Evolutionary conservation across 305 asterid genomes (phyloP).

Genomic region (Salvia sclarea): DNA sequence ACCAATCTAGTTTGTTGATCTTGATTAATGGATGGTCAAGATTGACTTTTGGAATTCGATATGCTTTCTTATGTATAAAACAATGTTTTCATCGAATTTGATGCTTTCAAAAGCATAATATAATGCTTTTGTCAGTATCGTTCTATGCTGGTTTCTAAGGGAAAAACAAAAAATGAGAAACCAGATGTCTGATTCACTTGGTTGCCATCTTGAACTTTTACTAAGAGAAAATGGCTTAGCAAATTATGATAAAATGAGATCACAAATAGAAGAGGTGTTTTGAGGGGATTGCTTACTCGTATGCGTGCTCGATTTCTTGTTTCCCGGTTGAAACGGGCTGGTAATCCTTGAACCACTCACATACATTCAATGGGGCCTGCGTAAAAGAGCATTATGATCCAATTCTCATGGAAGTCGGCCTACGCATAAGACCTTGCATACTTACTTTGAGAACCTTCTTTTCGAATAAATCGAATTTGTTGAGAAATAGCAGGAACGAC

Average conservation of each 20-base stretch:
- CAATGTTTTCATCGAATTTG: no score
- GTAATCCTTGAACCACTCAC: constrained; percentile 97
- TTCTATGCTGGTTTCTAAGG: no score
- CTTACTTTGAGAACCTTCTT: constrained; percentile 92
- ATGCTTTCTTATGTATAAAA: no score
- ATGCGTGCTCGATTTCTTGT: constrained; percentile 97
- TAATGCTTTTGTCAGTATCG: no score
- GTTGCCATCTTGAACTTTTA: constrained; percentile 4
- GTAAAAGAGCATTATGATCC: constrained; percentile 27
- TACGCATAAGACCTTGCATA: constrained; percentile 23
- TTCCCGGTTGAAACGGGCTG: constrained; percentile 94
- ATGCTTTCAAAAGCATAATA: no score
- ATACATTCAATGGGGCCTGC: constrained; percentile 87
- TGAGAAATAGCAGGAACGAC: constrained; percentile 94
- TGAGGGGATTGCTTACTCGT: constrained; percentile 73
- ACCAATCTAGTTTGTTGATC: no score
- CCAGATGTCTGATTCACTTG: not conserved
- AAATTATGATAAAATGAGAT: not conserved
- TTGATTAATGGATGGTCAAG: no score
- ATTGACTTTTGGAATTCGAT: no score
- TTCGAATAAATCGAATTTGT: constrained; percentile 96
- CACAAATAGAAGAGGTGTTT: not conserved
- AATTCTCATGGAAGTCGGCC: constrained; percentile 24
- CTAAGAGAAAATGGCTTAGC: not conserved
- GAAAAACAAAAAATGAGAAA: not conserved